Evolutionary conservation across 176 grass and related monocot species (phyloP).

Genomic region (Oryza glumipatula): DNA sequence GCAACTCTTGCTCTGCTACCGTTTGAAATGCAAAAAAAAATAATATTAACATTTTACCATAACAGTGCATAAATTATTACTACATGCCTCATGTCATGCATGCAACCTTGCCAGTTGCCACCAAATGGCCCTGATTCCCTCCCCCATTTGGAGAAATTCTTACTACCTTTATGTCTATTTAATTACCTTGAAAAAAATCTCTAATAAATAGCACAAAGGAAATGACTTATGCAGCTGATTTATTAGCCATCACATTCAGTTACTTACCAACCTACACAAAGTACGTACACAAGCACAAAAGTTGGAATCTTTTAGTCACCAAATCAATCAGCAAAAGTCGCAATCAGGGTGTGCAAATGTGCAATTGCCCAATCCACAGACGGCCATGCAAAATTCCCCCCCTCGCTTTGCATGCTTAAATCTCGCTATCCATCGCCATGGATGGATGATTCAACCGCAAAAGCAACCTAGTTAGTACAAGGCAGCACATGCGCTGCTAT

Average conservation of each 20-base stretch:
- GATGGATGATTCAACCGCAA: background rate
- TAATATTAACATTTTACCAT: background rate
- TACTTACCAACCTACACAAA: background rate
- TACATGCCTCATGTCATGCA: background rate
- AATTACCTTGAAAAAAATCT: background rate
- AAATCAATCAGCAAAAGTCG: background rate
- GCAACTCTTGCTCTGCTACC: background rate
- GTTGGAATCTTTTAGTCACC: background rate
- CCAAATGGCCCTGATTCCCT: background rate
- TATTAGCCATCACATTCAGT: background rate
- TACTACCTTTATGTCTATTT: constrained; percentile 1
- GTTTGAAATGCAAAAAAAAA: background rate
- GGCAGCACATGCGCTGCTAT: constrained; percentile 27
- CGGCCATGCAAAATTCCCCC: too few relatives aligned
- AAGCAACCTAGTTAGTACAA: constrained; percentile 15
- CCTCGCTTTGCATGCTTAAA: constrained; percentile 32
- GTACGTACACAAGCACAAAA: background rate
- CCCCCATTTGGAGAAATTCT: background rate
- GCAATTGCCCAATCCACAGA: background rate
- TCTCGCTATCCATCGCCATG: background rate
- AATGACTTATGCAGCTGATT: background rate
- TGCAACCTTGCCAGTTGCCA: background rate
- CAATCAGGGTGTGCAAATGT: background rate
- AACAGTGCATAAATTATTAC: background rate
- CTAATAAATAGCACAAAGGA: background rate